Conservation (phyloP, 345 rosid genomes). For the Salix exigua region DNA sequence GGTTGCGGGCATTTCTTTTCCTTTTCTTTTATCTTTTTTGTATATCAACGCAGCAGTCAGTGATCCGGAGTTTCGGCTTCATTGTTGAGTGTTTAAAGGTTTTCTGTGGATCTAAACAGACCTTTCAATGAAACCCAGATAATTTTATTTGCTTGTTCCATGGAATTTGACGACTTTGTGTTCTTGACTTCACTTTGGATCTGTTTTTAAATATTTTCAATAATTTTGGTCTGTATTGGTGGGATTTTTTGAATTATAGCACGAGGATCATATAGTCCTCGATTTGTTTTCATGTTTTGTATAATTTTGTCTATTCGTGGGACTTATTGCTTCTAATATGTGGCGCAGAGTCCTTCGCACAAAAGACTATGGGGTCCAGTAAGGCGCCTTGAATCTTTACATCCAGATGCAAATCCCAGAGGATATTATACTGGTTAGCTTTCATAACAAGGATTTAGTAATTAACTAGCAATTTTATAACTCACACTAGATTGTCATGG, state of each 20-base stretch:
- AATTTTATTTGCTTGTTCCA: neutral
- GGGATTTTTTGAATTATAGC: neutral
- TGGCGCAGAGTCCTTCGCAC: slow-evolving; percentile 59
- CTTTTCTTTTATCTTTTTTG: neutral
- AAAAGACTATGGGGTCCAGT: slow-evolving; percentile 90
- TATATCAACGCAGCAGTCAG: neutral
- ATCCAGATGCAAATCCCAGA: slow-evolving; percentile 88
- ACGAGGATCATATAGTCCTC: neutral
- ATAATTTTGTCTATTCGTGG: neutral
- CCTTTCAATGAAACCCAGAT: slow-evolving; percentile 5
- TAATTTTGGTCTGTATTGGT: neutral
- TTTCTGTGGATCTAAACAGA: slow-evolving; percentile 19
- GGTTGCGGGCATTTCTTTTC: neutral
- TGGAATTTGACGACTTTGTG: neutral
- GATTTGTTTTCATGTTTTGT: neutral
- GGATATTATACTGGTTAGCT: slow-evolving; percentile 64
- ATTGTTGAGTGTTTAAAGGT: neutral
- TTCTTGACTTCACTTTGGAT: slow-evolving; percentile 11
- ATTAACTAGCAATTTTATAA: neutral
- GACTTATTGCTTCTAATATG: slow-evolving; percentile 9
- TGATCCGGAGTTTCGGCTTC: neutral
- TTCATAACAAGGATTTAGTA: neutral
- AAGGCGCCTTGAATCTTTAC: slow-evolving; percentile 59
- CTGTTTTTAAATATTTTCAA: slow-evolving; percentile 14
- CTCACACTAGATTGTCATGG: neutral